Evolutionary conservation across 495 filamentous ascomycete species (phyloP).

Genomic region (Xylaria grammica): DNA sequence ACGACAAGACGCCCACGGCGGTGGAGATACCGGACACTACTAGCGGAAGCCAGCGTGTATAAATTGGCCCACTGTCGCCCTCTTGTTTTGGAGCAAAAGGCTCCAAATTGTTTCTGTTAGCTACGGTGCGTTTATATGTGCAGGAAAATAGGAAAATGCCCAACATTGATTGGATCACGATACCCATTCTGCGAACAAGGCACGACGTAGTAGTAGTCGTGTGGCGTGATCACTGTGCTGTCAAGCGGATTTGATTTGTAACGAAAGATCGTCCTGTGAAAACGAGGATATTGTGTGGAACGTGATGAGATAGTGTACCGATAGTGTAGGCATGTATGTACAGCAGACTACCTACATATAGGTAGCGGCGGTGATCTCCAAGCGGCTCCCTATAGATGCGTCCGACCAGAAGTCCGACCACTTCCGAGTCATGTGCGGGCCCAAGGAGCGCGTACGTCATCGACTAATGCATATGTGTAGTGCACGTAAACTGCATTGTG

Average conservation of each 20-base stretch:
- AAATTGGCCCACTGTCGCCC: not conserved
- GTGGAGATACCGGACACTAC: slow-evolving; percentile 5
- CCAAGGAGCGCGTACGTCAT: not conserved
- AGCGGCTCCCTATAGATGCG: not conserved
- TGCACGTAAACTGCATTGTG: too few relatives aligned
- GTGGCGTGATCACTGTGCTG: not conserved
- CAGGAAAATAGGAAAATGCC: not conserved
- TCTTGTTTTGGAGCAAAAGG: not conserved
- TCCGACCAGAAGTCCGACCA: too few relatives aligned
- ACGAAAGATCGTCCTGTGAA: slow-evolving; percentile 1
- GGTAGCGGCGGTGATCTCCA: slow-evolving; percentile 4
- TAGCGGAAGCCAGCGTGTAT: slow-evolving; percentile 13
- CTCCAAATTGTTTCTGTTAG: slow-evolving; percentile 1
- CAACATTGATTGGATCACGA: slow-evolving; percentile 11
- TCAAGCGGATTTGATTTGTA: not conserved
- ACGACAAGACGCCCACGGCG: slow-evolving; percentile 10
- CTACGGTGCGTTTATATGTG: not conserved
- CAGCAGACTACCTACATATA: too few relatives aligned
- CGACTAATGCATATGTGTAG: too few relatives aligned
- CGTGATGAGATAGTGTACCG: not conserved
- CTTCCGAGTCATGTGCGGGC: not conserved
- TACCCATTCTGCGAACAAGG: slow-evolving; percentile 1
- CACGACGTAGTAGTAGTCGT: not conserved
- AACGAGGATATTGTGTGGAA: not conserved
- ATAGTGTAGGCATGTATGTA: too few relatives aligned